These are phyloP conservation scores for Podospora pseudocomata DNA, from an alignment of 495 filamentous ascomycete genomes.

Conservation along the genomic window DNA sequence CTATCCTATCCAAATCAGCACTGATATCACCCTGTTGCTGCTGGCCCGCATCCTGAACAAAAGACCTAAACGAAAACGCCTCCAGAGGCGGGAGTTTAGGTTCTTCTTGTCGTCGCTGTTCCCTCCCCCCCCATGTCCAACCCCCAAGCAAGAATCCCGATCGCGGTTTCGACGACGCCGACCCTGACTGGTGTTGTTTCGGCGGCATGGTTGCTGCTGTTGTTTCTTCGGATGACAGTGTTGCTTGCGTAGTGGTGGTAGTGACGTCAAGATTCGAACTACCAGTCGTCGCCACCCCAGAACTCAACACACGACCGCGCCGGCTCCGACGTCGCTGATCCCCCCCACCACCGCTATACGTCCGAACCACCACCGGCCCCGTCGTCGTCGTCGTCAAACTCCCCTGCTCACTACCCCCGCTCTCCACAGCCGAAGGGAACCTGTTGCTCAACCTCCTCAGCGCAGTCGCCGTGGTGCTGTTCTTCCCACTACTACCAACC, in stretches of 20 bases:
- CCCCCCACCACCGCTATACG: slow-evolving; percentile 42
- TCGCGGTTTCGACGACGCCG: too few relatives aligned
- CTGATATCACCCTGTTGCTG: slow-evolving; percentile 30
- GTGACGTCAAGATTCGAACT: slow-evolving; percentile 15
- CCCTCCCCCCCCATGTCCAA: background rate
- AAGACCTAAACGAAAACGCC: slow-evolving; percentile 57
- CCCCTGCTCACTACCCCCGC: slow-evolving; percentile 22
- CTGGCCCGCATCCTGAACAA: slow-evolving; percentile 30
- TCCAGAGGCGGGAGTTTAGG: slow-evolving; percentile 49
- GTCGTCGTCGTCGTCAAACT: slow-evolving; percentile 40
- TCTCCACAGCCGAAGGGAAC: slow-evolving; percentile 33
- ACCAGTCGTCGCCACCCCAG: background rate
- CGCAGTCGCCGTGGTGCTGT: slow-evolving; percentile 33
- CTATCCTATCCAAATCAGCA: slow-evolving; percentile 54
- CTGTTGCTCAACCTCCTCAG: slow-evolving; percentile 45
- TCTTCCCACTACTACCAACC: slow-evolving; percentile 38
- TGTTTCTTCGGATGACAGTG: too few relatives aligned
- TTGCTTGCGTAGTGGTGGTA: too few relatives aligned
- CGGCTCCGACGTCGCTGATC: slow-evolving; percentile 1
- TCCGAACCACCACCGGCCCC: slow-evolving; percentile 55
- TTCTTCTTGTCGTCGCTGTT: slow-evolving; percentile 23
- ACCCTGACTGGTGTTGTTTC: too few relatives aligned
- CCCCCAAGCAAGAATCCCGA: too few relatives aligned
- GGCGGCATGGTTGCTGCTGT: too few relatives aligned
- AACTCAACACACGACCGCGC: slow-evolving; percentile 25